These are phyloP conservation scores for Pseudonectria buxi DNA, from an alignment of 2,329 filamentous ascomycete genomes.

Conservation along the genomic window DNA sequence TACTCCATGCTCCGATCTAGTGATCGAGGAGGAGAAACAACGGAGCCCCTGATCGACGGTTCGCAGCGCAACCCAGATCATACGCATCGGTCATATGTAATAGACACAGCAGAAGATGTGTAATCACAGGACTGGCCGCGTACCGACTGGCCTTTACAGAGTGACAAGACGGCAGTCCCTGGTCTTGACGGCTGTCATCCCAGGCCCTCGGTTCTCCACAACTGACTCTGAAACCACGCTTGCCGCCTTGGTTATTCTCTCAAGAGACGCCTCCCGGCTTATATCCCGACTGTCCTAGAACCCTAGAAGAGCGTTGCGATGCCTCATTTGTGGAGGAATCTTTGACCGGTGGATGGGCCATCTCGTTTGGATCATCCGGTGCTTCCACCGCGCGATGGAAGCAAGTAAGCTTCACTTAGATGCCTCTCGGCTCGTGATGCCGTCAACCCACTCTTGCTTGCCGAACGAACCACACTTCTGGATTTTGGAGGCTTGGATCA, in stretches of 20 bases:
- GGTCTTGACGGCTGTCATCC: background rate
- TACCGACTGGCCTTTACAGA: too few relatives aligned
- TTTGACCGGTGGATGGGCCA: constrained; percentile 7
- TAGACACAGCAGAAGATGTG: too few relatives aligned
- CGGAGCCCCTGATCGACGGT: background rate
- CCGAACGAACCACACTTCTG: too few relatives aligned
- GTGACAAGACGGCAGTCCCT: too few relatives aligned
- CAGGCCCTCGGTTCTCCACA: constrained; percentile 13
- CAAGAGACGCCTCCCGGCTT: too few relatives aligned
- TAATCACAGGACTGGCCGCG: too few relatives aligned
- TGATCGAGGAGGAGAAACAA: background rate
- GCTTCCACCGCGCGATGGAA: too few relatives aligned
- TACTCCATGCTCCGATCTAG: background rate
- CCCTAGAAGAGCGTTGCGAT: constrained; percentile 11
- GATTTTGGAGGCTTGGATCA: too few relatives aligned
- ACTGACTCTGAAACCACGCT: constrained; percentile 20
- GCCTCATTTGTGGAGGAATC: constrained; percentile 22
- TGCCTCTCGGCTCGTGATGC: too few relatives aligned
- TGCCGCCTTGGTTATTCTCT: constrained; percentile 16
- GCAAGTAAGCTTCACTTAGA: too few relatives aligned
- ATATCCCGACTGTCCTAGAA: constrained; percentile 14
- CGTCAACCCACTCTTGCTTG: too few relatives aligned
- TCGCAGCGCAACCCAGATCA: background rate
- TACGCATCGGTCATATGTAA: too few relatives aligned
- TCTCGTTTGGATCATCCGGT: background rate